Base-by-base conservation (phyloP, 2,329 filamentous ascomycete genomes). In the Fusarium sp. region DNA sequence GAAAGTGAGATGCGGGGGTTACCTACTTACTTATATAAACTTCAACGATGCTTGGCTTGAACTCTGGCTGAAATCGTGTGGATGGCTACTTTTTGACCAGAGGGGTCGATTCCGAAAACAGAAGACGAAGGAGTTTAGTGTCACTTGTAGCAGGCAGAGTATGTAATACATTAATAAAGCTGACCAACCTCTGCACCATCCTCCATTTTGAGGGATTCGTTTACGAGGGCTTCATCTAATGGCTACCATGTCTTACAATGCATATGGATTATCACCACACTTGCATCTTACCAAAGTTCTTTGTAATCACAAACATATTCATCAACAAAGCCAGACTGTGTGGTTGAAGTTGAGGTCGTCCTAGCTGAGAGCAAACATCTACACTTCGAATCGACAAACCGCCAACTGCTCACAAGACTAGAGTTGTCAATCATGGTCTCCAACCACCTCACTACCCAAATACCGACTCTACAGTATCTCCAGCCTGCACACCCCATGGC, bases 21-120 rank as follows among this genome's bases (percentile, higher is more conserved):
- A 19, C 19, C 19, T 19, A 19, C 19, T 3, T 42, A 48, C 40
- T 65, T 55, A 51, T 55, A 51, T 67, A 59, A 67, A 46, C 64
- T 65, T 65, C 47, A 49, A 53, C 41, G 49, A 59, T 65, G 45
- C 41, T 43, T n/a, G 28, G 39, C 42, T 44, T 36, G 38, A 38
- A 34, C 56, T 65, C 41, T 15, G 12, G 25, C 24, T 45, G 38
- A 29, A 35, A 54, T 61, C 40, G 58, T 61, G 63, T 50, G 48
- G 36, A 52, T 63, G 59, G 53, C 58, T 48, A 54, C 42, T 40
- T 35, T 50, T 36, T 56, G 54, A 59, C 44, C 43, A 40, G 44
- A 65, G 29, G 44, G 43, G 31, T 51, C 32, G 46, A 53, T 38
- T 34, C 62, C 53, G 29, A 54, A 54, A 65, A 35, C 41, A 51